Conservation (phyloP, 2,329 filamentous ascomycete species). For the Cladosporium cucumerinum region DNA sequence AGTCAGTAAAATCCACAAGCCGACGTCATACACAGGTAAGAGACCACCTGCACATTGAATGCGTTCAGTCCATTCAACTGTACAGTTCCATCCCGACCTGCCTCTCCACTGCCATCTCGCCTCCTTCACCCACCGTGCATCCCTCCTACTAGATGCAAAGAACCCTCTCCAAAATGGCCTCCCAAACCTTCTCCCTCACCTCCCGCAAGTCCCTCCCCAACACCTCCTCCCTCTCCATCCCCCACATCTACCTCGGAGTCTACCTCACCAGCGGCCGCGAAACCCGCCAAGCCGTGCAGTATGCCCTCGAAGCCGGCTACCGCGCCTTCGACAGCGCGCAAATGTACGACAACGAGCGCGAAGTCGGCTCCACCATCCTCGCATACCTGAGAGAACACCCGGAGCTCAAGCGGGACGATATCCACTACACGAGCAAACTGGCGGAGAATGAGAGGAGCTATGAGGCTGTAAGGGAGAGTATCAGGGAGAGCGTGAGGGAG, state of each 20-base stretch:
- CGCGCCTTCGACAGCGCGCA: slow-evolving; percentile 58
- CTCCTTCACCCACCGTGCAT: too few relatives aligned
- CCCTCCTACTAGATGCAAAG: neutral
- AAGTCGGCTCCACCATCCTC: slow-evolving; percentile 63
- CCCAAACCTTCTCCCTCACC: slow-evolving; percentile 37
- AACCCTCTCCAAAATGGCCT: slow-evolving; percentile 19
- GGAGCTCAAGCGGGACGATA: slow-evolving; percentile 59
- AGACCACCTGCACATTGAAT: neutral
- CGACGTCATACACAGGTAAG: slow-evolving; percentile 14
- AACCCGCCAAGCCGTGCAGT: slow-evolving; percentile 53
- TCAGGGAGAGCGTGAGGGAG: slow-evolving; percentile 61
- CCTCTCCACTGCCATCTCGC: neutral
- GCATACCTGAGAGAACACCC: slow-evolving; percentile 27
- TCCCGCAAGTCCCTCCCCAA: slow-evolving; percentile 56
- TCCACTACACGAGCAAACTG: slow-evolving; percentile 80
- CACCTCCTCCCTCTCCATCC: slow-evolving; percentile 65
- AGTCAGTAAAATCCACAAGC: slow-evolving; percentile 1
- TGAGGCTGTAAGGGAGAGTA: slow-evolving; percentile 63
- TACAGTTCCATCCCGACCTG: neutral
- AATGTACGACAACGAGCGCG: slow-evolving; percentile 68
- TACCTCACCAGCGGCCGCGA: slow-evolving; percentile 67
- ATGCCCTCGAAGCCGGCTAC: slow-evolving; percentile 44
- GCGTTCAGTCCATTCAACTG: neutral
- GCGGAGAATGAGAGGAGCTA: slow-evolving; percentile 62
- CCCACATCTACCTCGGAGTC: slow-evolving; percentile 69